phyloP scores from a whole-genome alignment of 2,329 filamentous ascomycete species.

The Fusarium sp. region DNA sequence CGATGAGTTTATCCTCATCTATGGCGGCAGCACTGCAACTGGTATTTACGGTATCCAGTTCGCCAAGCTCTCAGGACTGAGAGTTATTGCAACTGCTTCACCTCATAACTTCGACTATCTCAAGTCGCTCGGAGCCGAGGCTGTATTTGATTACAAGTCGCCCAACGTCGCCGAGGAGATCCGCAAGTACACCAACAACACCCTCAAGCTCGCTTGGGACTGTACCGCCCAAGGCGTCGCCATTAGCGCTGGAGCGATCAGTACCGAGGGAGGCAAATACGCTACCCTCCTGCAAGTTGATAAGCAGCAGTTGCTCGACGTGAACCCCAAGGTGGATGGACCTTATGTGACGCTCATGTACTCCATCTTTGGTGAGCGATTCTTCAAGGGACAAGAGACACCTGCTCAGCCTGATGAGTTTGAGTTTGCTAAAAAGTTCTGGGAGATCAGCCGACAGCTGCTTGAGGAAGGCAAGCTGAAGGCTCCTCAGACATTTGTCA shows the following conservation, averaged over 20 bases:
- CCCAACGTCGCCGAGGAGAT: conserved; percentile 43
- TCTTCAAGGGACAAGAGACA: background rate
- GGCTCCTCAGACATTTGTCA: background rate
- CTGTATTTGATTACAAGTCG: conserved; percentile 58
- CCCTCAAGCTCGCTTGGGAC: conserved; percentile 45
- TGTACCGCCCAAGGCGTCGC: conserved; percentile 8
- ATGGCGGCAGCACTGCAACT: conserved; percentile 65
- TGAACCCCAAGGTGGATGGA: conserved; percentile 17
- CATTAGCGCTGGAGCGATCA: conserved; percentile 8
- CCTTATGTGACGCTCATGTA: conserved; percentile 17
- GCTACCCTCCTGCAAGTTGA: background rate
- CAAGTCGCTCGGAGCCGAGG: conserved; percentile 55
- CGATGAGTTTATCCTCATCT: conserved; percentile 55
- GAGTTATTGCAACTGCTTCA: conserved; percentile 53
- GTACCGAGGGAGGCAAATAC: conserved; percentile 14
- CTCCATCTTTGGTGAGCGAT: conserved; percentile 19
- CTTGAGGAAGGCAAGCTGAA: background rate
- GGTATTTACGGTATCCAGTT: conserved; percentile 62
- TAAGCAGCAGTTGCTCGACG: background rate
- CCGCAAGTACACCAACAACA: conserved; percentile 37
- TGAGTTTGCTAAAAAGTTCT: conserved; percentile 14
- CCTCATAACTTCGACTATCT: conserved; percentile 51
- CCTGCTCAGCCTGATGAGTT: conserved; percentile 11
- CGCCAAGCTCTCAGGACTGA: conserved; percentile 53
- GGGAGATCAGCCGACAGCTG: conserved; percentile 7